Evolutionary conservation across 306 rosid species (phyloP).

Genomic region (Ceratonia siliqua): DNA sequence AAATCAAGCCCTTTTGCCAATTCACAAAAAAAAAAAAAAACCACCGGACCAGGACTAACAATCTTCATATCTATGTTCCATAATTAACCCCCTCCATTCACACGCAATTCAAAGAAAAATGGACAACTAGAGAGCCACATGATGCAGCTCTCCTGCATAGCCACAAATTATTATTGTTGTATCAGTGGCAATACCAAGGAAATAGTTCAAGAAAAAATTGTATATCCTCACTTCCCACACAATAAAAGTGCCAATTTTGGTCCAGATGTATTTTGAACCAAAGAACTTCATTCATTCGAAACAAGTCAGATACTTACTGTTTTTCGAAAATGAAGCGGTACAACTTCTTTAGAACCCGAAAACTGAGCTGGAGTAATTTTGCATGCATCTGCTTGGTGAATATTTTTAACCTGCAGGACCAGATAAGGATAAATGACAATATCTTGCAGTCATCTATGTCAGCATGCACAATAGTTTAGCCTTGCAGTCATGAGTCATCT

Average conservation of each 20-base stretch:
- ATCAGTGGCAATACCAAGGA: neutral
- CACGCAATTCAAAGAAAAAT: neutral
- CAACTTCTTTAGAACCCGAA: slow-evolving; percentile 90
- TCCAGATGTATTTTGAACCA: neutral
- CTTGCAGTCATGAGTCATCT: too few relatives aligned
- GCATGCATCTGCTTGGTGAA: slow-evolving; percentile 80
- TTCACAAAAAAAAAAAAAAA: too few relatives aligned
- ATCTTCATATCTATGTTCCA: too few relatives aligned
- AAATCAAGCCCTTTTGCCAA: too few relatives aligned
- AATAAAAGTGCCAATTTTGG: neutral
- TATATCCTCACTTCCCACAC: neutral
- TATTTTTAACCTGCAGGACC: slow-evolving; percentile 63
- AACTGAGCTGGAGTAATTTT: slow-evolving; percentile 89
- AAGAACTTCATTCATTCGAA: neutral
- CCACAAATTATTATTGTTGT: neutral
- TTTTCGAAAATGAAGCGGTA: slow-evolving; percentile 66
- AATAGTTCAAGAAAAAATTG: neutral
- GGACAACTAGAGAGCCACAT: neutral
- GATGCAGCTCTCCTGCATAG: neutral
- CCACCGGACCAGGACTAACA: too few relatives aligned
- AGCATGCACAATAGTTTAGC: neutral
- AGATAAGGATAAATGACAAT: neutral
- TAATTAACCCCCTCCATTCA: too few relatives aligned
- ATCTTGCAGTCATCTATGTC: neutral
- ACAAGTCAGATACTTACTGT: slow-evolving; percentile 39